Conservation (phyloP, 176 grass and related monocot species). For the Triticum aestivum region IWGSC_CS_RefSeq_v2.1 NC_057802.1:461228958-461229457, state of each 20-base stretch:
- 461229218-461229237: not conserved
- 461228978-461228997: slow-evolving; percentile 6
- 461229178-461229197: not conserved
- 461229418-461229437: not conserved
- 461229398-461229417: not conserved
- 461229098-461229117: slow-evolving; percentile 4
- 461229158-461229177: not conserved
- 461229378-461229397: not conserved
- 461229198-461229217: not conserved
- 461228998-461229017: not conserved
- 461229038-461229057: slow-evolving; percentile 2
- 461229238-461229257: not conserved
- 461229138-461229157: not conserved
- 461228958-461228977: not conserved
- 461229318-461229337: not conserved
- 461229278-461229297: not conserved
- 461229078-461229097: slow-evolving; percentile 23
- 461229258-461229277: not conserved
- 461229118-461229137: not conserved
- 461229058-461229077: not conserved
- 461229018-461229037: not conserved
- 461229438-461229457: not conserved
- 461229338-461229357: not conserved
- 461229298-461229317: not conserved
- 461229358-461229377: not conserved